These are phyloP conservation scores for Exophiala calicioides DNA, from an alignment of 2,329 filamentous ascomycete species.

Conservation along the genomic window DNA sequence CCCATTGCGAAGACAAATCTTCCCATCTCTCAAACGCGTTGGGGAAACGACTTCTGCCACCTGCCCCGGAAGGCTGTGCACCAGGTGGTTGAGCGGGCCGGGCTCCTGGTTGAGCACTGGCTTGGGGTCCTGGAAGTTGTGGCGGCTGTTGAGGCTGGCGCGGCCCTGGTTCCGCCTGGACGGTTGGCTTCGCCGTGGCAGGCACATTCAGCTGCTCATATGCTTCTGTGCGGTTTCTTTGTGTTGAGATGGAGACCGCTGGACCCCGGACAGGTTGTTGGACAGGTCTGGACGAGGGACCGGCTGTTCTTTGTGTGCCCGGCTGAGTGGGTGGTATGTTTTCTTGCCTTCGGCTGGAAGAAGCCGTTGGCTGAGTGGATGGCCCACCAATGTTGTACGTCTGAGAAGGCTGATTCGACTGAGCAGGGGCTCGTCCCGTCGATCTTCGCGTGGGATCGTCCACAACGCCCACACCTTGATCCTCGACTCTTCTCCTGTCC, in stretches of 20 bases:
- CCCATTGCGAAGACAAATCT: constrained; percentile 94
- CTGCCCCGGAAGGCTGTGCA: constrained; percentile 28
- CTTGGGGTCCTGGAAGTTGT: constrained; percentile 32
- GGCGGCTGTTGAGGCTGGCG: constrained; percentile 32
- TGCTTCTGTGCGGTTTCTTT: constrained; percentile 31
- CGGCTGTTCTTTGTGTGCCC: constrained; percentile 15
- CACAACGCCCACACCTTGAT: constrained; percentile 60
- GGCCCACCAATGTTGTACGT: constrained; percentile 21
- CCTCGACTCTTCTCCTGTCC: constrained; percentile 53
- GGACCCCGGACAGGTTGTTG: constrained; percentile 24
- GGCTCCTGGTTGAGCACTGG: constrained; percentile 30
- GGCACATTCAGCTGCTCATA: constrained; percentile 30
- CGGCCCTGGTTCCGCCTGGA: constrained; percentile 8
- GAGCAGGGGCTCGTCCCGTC: constrained; percentile 23
- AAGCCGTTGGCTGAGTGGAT: constrained; percentile 8
- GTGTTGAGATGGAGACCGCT: constrained; percentile 22
- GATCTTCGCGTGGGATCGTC: constrained; percentile 44
- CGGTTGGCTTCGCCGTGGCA: constrained; percentile 19
- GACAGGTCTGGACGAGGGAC: constrained; percentile 18
- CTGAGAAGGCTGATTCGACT: constrained; percentile 19
- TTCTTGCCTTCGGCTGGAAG: constrained; percentile 24
- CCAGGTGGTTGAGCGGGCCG: constrained; percentile 38
- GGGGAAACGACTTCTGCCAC: constrained; percentile 55
- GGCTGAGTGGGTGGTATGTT: constrained; percentile 30
- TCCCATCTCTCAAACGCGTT: constrained; percentile 99